A percentile compares a stretch with the other conserved stretches of the same genome.
Conservation (phyloP, 2,329 filamentous ascomycete genomes). For the Phialophora verrucosa region DNA sequence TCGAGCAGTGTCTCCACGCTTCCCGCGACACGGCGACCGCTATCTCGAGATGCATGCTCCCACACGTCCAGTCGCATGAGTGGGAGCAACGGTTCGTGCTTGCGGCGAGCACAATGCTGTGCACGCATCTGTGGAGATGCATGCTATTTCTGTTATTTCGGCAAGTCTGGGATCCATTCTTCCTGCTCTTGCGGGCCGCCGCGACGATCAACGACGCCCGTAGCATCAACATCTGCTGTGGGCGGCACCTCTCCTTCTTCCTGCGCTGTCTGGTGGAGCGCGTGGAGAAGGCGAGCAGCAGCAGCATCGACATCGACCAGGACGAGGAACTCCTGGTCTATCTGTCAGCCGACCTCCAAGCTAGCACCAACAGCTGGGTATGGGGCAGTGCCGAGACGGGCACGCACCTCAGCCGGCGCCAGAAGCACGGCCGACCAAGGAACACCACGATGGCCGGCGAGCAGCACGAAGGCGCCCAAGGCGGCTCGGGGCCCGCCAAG, state of each 20-base stretch:
- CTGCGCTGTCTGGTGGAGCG: slow-evolving; percentile 68
- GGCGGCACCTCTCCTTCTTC: slow-evolving; percentile 83
- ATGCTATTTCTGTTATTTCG: slow-evolving; percentile 78
- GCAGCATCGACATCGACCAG: slow-evolving; percentile 53
- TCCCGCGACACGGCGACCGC: slow-evolving; percentile 80
- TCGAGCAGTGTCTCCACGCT: slow-evolving; percentile 76
- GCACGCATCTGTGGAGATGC: slow-evolving; percentile 86
- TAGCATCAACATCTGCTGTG: slow-evolving; percentile 76
- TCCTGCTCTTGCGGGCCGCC: slow-evolving; percentile 73
- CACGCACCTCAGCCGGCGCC: slow-evolving; percentile 35
- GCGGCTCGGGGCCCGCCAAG: slow-evolving; percentile 27
- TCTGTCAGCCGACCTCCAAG: slow-evolving; percentile 84
- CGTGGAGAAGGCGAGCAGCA: slow-evolving; percentile 50
- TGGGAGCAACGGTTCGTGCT: slow-evolving; percentile 63
- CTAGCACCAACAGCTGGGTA: slow-evolving; percentile 74
- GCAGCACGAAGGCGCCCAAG: slow-evolving; percentile 30
- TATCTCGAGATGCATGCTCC: slow-evolving; percentile 68
- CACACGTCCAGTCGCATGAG: slow-evolving; percentile 42
- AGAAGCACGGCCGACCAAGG: slow-evolving; percentile 36
- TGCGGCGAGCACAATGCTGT: slow-evolving; percentile 74
- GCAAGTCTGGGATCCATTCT: slow-evolving; percentile 73
- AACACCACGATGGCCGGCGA: slow-evolving; percentile 24
- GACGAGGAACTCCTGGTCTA: slow-evolving; percentile 92
- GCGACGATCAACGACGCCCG: slow-evolving; percentile 73
- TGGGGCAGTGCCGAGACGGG: slow-evolving; percentile 70